Base-by-base conservation (phyloP, 441 rosid species). In the Gossypium schwendimanii region DNA sequence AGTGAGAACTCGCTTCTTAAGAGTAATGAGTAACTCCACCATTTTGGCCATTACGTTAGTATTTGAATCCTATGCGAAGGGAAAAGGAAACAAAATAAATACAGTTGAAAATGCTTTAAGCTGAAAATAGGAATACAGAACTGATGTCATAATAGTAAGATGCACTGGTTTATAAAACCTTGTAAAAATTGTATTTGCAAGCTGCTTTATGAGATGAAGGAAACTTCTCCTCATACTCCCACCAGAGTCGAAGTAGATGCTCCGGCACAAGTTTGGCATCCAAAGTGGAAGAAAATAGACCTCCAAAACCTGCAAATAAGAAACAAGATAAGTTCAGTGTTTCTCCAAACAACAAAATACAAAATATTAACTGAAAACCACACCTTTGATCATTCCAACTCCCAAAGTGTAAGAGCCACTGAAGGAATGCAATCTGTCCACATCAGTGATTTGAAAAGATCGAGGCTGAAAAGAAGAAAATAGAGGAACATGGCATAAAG, bases 261-360 rank as follows among this genome's bases (percentile, higher is more conserved):
- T 96, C 99, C 33, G 93, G 97, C 49, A 83, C 79, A 80, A 96
- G 95, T 79, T 84, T 85, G 69, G 89, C 78, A 81, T 96, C 99
- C 85, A 93, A 80, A 68, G 71, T 72, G 15, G 94, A 88, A 76
- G 88, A 78, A 78, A 79, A 78, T 58, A 87, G 76, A 54, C 89
- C 89, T 77, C 84, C 84, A 28, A 93, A 78, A 81, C 93, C 99
- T 95, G 86, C 15, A 81, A 80, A 63, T 14, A 72, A 23, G 71
- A 77, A 74, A 52, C 21, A 64, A 41, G 54, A 54, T 69, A 62
- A 80, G 69, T 18, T 12, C 24, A 67, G 18, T 45, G 33, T 63
- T 36, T 18, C 15, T 59, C 47, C 11, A 58, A 21, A 24, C 57
- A 75, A 18, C 50, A 49, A 31, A 24, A 41, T 4, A 62, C 59